Evolutionary conservation across 2,329 filamentous ascomycete species (phyloP).

Genomic region (Anthostomella pinea): DNA sequence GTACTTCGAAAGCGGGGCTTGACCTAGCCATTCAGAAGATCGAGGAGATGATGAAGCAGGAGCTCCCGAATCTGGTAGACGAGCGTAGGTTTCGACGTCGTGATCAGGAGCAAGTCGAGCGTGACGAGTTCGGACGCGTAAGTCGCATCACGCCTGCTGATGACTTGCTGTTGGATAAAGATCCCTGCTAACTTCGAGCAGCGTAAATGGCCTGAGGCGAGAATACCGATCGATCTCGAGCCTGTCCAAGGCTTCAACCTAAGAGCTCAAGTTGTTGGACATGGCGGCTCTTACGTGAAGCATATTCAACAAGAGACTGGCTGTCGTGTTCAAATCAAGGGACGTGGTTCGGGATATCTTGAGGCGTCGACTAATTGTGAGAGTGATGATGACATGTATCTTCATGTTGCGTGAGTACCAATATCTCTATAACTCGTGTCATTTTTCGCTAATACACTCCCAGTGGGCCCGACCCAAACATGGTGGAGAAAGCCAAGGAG

Average conservation of each 20-base stretch:
- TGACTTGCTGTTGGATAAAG: not conserved
- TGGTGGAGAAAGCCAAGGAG: conserved; percentile 83
- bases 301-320: conserved; percentile 95
- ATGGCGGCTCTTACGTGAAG: conserved; percentile 93
- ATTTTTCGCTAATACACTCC: conserved; percentile 30
- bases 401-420: conserved; percentile 81
- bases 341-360: conserved; percentile 89
- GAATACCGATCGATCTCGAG: conserved; percentile 86
- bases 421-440: not conserved
- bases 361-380: conserved; percentile 85
- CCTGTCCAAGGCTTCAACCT: conserved; percentile 93
- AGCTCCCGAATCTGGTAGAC: conserved; percentile 91
- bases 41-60: conserved; percentile 92
- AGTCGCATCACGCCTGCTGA: conserved; percentile 26
- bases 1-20: conserved; percentile 85
- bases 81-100: conserved; percentile 86
- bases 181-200: conserved; percentile 37
- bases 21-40: conserved; percentile 86
- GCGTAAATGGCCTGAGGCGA: conserved; percentile 99
- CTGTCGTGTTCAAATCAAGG: conserved; percentile 97
- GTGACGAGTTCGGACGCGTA: conserved; percentile 88
- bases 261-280: conserved; percentile 91
- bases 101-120: conserved; percentile 77
- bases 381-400: conserved; percentile 93
- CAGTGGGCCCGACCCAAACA: conserved; percentile 81